These are phyloP conservation scores for Achaetomium macrosporum DNA, from an alignment of 2,329 filamentous ascomycete genomes.

Conservation along the genomic window DNA sequence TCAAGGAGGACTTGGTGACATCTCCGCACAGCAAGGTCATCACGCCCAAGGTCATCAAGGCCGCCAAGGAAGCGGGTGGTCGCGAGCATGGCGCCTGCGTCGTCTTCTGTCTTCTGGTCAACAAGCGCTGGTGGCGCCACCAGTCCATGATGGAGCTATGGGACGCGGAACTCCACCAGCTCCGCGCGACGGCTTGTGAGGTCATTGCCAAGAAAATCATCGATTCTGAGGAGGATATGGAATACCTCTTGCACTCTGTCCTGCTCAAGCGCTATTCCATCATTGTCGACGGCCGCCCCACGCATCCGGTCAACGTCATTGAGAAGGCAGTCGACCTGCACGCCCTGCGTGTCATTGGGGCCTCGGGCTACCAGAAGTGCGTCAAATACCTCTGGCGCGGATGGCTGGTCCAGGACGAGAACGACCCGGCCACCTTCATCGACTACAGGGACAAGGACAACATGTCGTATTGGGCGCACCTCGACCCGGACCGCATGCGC, in stretches of 20 bases:
- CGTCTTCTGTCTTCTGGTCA: constrained; percentile 74
- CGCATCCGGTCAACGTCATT: constrained; percentile 76
- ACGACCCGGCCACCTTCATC: constrained; percentile 83
- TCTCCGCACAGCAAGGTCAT: constrained; percentile 80
- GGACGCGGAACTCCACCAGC: constrained; percentile 78
- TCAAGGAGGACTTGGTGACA: constrained; percentile 70
- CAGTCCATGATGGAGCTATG: constrained; percentile 80
- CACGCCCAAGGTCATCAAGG: constrained; percentile 69
- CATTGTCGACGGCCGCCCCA: constrained; percentile 63
- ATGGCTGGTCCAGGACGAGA: constrained; percentile 93
- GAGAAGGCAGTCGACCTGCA: constrained; percentile 93
- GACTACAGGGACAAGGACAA: constrained; percentile 80
- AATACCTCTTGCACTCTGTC: constrained; percentile 73
- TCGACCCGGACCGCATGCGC: constrained; percentile 92
- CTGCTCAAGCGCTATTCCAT: constrained; percentile 87
- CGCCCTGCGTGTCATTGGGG: constrained; percentile 80
- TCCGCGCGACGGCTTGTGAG: constrained; percentile 79
- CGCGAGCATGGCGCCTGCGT: constrained; percentile 71
- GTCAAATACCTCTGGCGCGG: constrained; percentile 89
- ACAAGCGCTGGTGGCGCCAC: constrained; percentile 66
- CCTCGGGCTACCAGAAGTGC: constrained; percentile 92
- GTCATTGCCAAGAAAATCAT: constrained; percentile 86
- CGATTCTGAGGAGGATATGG: constrained; percentile 72
- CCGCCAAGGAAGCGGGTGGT: constrained; percentile 76
- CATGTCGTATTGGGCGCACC: constrained; percentile 69